Percentiles rank a stretch among this genome's conserved stretches.
These are phyloP conservation scores for Saccharomyces eubayanus DNA, from an alignment of 805 yeast species.

Conservation along the genomic window DNA sequence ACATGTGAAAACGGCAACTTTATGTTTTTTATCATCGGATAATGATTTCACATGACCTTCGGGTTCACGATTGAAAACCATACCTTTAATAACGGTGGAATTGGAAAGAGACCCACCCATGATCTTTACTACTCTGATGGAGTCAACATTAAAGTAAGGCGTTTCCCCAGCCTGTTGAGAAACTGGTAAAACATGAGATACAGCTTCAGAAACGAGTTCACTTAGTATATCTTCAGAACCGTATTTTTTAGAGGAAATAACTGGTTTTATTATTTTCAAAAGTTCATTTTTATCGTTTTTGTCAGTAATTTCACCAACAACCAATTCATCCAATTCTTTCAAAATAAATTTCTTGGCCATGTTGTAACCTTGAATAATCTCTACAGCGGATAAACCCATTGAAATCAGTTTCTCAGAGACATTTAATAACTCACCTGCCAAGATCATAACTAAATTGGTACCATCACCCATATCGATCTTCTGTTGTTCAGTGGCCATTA, in stretches of 20 bases:
- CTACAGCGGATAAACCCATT: conserved; percentile 83
- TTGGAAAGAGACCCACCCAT: conserved; percentile 79
- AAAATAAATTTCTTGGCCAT: conserved; percentile 73
- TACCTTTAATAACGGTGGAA: conserved; percentile 84
- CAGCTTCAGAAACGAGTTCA: conserved; percentile 75
- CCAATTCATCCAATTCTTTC: conserved; percentile 57
- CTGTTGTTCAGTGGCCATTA: conserved; percentile 96
- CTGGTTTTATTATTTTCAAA: conserved; percentile 70
- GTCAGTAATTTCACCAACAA: conserved; percentile 44
- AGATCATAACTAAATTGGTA: conserved; percentile 80
- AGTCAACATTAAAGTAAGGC: conserved; percentile 72
- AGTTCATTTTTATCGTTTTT: conserved; percentile 48
- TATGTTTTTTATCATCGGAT: conserved; percentile 42
- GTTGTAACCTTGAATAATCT: conserved; percentile 86
- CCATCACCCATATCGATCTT: conserved; percentile 96
- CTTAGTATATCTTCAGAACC: conserved; percentile 78
- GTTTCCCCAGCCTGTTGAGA: conserved; percentile 10
- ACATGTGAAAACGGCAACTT: conserved; percentile 87
- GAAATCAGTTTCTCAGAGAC: conserved; percentile 79
- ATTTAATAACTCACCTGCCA: conserved; percentile 87
- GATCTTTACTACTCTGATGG: conserved; percentile 89
- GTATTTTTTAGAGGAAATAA: conserved; percentile 86
- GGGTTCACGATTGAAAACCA: conserved; percentile 98
- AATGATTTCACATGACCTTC: conserved; percentile 77
- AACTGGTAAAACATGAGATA: conserved; percentile 61